These are phyloP conservation scores for Wakefieldia striispora DNA, from an alignment of 768 basidiomycete genomes.

Conservation along the genomic window DNA sequence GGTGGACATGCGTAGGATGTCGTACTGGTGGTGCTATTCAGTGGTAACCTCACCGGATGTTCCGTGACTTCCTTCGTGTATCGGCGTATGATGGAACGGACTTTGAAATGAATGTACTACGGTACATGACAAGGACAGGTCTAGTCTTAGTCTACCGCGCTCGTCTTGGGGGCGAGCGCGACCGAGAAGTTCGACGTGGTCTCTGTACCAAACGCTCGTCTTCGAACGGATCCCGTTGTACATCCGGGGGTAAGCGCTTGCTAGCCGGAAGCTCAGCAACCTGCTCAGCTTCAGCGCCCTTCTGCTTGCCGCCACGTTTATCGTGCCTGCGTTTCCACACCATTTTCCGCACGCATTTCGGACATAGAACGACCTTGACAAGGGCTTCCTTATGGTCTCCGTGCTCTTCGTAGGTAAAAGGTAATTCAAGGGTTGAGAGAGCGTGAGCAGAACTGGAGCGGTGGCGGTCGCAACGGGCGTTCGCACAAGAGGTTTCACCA, in stretches of 20 bases:
- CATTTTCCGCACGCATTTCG: constrained; percentile 76
- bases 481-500: constrained; percentile 87
- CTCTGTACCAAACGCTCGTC: too few species aligned
- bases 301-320: constrained; percentile 35
- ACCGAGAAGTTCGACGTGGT: constrained; percentile 22
- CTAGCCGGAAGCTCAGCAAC: too few species aligned
- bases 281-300: neutral
- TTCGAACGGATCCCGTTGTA: too few species aligned
- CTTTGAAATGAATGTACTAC: constrained; percentile 21
- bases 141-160: neutral
- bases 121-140: too few species aligned
- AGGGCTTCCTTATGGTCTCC: constrained; percentile 74
- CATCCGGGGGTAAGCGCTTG: too few species aligned
- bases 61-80: too few species aligned
- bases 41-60: neutral
- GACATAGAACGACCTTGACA: constrained; percentile 89
- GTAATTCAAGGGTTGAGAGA: constrained; percentile 81
- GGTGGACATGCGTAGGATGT: constrained; percentile 10
- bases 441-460: constrained; percentile 30
- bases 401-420: constrained; percentile 84
- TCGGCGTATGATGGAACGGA: too few species aligned
- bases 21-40: too few species aligned
- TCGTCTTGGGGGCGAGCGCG: constrained; percentile 29
- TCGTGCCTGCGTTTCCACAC: constrained; percentile 81
- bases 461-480: constrained; percentile 79